Evolutionary conservation across 2,329 filamentous ascomycete species (phyloP).

Genomic region (Talaromyces verruculosus): DNA sequence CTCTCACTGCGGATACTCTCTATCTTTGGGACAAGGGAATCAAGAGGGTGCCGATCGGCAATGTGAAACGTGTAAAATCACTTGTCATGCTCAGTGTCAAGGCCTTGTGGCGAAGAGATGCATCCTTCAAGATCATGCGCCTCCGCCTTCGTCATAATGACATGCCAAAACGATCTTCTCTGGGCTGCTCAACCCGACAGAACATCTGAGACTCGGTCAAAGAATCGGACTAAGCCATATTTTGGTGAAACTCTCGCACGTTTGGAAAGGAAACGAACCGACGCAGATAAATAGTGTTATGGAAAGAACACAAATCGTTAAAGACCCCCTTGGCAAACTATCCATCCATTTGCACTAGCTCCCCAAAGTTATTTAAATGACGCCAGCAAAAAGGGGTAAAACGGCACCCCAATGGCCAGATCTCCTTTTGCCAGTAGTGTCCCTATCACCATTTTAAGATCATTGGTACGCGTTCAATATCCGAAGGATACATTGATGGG

Average conservation of each 20-base stretch:
- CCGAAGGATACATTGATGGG: no score
- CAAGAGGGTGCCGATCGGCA: slow-evolving; percentile 7
- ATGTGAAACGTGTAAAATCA: slow-evolving; percentile 3
- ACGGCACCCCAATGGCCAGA: no score
- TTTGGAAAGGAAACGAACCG: background rate
- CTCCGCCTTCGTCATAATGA: background rate
- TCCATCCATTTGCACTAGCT: background rate
- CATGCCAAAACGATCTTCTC: background rate
- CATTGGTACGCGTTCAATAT: no score
- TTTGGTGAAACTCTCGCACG: background rate
- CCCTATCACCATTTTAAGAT: no score
- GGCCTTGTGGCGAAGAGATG: background rate
- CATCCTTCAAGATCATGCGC: background rate
- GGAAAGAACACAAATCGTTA: background rate
- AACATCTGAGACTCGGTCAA: background rate
- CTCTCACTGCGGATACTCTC: slow-evolving; percentile 7
- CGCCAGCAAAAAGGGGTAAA: no score
- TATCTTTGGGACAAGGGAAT: slow-evolving; percentile 12
- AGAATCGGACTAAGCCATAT: background rate
- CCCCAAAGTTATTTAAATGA: no score
- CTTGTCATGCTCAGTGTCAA: slow-evolving; percentile 14
- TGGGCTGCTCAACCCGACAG: background rate
- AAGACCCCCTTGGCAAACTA: background rate
- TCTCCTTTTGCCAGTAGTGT: no score
- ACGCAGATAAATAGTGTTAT: background rate